Percentiles rank a stretch among this genome's conserved stretches.
phyloP scores from a whole-genome alignment of 768 basidiomycete genomes.

The Lactifluus piperatus region DNA sequence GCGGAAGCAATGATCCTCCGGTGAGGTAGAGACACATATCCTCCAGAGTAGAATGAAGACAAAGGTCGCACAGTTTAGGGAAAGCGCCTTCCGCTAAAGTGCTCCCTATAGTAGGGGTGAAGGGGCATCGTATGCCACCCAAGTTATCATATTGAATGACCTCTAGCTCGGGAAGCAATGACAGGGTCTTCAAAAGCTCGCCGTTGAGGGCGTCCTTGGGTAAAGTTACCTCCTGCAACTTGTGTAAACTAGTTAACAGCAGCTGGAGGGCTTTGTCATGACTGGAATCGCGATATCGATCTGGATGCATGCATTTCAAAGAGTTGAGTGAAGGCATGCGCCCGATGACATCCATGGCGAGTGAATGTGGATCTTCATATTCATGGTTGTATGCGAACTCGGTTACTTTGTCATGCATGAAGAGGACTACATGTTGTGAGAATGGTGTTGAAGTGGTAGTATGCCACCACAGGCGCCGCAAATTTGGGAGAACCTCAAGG shows the following conservation, averaged over 20 bases:
- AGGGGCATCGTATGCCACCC: neutral
- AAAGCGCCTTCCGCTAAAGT: constrained; percentile 13
- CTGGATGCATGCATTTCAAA: neutral
- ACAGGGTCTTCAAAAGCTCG: constrained; percentile 3
- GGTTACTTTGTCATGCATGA: constrained; percentile 19
- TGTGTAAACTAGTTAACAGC: constrained; percentile 7
- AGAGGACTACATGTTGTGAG: constrained; percentile 4
- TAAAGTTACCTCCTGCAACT: constrained; percentile 4
- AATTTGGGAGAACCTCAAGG: constrained; percentile 18
- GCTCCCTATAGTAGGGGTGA: neutral
- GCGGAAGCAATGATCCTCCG: constrained; percentile 11
- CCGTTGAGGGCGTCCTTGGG: constrained; percentile 9
- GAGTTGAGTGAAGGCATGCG: constrained; percentile 17
- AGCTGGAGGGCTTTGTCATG: neutral
- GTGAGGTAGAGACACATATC: constrained; percentile 15
- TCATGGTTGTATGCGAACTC: constrained; percentile 9
- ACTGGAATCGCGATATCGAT: neutral
- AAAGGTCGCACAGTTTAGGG: constrained; percentile 14
- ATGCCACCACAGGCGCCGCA: constrained; percentile 12
- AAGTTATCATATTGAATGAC: constrained; percentile 13
- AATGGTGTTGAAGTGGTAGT: neutral
- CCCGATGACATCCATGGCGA: constrained; percentile 6
- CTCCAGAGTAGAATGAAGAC: constrained; percentile 14
- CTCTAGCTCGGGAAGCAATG: constrained; percentile 11
- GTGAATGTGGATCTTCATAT: neutral